Evolutionary conservation across 768 basidiomycete species (phyloP).

Genomic region (Suillus discolor): DNA sequence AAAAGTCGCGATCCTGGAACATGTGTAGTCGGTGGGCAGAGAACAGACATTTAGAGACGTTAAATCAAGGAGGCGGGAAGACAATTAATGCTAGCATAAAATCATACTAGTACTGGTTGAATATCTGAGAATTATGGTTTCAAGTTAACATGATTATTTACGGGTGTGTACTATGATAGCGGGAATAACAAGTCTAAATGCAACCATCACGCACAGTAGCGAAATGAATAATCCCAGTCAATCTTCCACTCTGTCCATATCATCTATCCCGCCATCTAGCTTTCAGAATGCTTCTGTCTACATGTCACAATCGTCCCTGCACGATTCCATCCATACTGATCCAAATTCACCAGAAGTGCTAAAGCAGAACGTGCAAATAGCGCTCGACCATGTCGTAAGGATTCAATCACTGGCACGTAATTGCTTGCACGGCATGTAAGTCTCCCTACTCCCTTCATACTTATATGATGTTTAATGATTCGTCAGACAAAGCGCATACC

Average conservation of each 20-base stretch:
- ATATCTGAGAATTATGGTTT: background rate
- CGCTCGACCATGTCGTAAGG: conserved; percentile 50
- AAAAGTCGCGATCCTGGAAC: conserved; percentile 49
- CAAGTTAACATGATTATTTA: background rate
- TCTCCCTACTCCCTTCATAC: background rate
- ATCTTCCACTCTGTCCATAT: conserved; percentile 23
- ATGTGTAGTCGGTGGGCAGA: conserved; percentile 46
- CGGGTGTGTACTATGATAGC: background rate
- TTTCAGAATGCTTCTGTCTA: conserved; percentile 18
- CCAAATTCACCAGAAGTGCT: conserved; percentile 63
- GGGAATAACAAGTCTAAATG: conserved; percentile 2
- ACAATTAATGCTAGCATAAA: background rate
- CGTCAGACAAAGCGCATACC: conserved; percentile 64
- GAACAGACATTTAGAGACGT: conserved; percentile 1
- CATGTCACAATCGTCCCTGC: conserved; percentile 31
- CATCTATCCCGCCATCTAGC: conserved; percentile 17
- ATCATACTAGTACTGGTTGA: conserved; percentile 1
- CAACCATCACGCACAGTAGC: conserved; percentile 2
- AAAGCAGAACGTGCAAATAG: conserved; percentile 55
- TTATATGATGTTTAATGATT: background rate
- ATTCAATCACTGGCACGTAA: conserved; percentile 52
- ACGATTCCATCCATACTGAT: conserved; percentile 36
- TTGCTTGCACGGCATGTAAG: conserved; percentile 58
- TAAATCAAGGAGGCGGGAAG: background rate
- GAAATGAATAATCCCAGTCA: conserved; percentile 9